These are phyloP conservation scores for Hypoxylon sp. DNA, from an alignment of 2,329 filamentous ascomycete genomes.

Conservation along the genomic window DNA sequence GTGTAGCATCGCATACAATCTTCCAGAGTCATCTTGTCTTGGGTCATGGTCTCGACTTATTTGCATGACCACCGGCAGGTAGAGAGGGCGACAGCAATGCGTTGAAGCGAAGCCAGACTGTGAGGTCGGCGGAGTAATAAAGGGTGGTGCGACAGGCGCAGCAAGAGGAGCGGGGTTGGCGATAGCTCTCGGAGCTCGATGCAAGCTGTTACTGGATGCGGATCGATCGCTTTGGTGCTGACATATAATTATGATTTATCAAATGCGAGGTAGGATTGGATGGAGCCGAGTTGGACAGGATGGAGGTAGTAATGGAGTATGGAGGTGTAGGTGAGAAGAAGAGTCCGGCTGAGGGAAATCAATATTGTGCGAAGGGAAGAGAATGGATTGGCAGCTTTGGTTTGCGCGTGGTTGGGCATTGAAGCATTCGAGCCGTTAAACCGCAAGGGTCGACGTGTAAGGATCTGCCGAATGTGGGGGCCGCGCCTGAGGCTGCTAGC, in stretches of 20 bases:
- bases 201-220: background rate
- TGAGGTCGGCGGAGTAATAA: slow-evolving; percentile 16
- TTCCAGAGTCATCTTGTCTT: slow-evolving; percentile 84
- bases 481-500: background rate
- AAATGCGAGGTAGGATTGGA: background rate
- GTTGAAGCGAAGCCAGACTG: slow-evolving; percentile 1
- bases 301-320: background rate
- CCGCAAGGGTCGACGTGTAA: slow-evolving; percentile 17
- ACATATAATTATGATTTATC: background rate
- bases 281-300: no score
- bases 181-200: slow-evolving; percentile 6
- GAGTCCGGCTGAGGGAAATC: background rate
- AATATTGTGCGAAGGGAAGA: background rate
- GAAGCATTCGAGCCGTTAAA: background rate
- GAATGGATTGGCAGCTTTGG: background rate
- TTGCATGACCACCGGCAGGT: slow-evolving; percentile 38
- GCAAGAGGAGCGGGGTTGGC: slow-evolving; percentile 13
- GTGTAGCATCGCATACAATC: slow-evolving; percentile 69
- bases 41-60: slow-evolving; percentile 66
- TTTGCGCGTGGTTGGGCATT: slow-evolving; percentile 5
- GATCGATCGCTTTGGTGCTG: background rate
- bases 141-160: slow-evolving; percentile 14
- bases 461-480: slow-evolving; percentile 32
- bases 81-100: background rate
- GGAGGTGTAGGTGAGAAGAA: background rate